A percentile compares a stretch with the other conserved stretches of the same genome.
phyloP scores from a whole-genome alignment of 352 stramenopile species.

The Plasmopara halstedii region DNA sequence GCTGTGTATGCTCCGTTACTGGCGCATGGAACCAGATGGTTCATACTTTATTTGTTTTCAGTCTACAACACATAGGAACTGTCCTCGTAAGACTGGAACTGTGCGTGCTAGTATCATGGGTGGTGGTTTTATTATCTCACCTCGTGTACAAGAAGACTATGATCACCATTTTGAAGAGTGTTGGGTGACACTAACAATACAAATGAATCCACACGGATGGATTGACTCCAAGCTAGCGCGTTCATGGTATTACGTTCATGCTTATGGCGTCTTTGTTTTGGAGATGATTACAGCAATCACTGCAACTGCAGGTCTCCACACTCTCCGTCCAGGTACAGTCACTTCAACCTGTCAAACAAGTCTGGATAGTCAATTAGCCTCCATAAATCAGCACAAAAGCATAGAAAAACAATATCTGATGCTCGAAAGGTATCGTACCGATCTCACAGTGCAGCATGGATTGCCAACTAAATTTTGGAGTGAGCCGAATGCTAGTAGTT shows the following conservation, averaged over 20 bases:
- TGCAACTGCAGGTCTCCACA: slow-evolving; percentile 15
- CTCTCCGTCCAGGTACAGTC: slow-evolving; percentile 19
- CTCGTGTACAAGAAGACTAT: slow-evolving; percentile 35
- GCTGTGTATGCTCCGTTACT: slow-evolving; percentile 72
- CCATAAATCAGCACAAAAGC: no score
- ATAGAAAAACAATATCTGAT: slow-evolving; percentile 48
- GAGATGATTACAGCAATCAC: slow-evolving; percentile 71
- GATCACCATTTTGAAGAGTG: slow-evolving; percentile 65
- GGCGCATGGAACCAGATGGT: slow-evolving; percentile 70
- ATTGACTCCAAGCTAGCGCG: slow-evolving; percentile 45
- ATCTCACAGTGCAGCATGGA: slow-evolving; percentile 40
- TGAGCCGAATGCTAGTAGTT: slow-evolving; percentile 54
- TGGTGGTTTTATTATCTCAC: slow-evolving; percentile 67
- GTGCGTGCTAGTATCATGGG: slow-evolving; percentile 62
- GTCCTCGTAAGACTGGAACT: slow-evolving; percentile 22
- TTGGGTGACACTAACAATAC: slow-evolving; percentile 71
- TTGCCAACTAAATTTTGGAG: slow-evolving; percentile 77
- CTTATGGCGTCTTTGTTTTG: slow-evolving; percentile 63
- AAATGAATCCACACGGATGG: slow-evolving; percentile 81
- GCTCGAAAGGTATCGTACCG: slow-evolving; percentile 57
- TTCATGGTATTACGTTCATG: slow-evolving; percentile 71
- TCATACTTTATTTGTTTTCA: slow-evolving; percentile 85
- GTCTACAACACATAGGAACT: slow-evolving; percentile 63
- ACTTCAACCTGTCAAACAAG: slow-evolving; percentile 10
- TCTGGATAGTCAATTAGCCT: no score